Base-by-base conservation (phyloP, 225 moss, liverwort and hornwort species). In the Bryoerythrophyllum caledonicum region DNA sequence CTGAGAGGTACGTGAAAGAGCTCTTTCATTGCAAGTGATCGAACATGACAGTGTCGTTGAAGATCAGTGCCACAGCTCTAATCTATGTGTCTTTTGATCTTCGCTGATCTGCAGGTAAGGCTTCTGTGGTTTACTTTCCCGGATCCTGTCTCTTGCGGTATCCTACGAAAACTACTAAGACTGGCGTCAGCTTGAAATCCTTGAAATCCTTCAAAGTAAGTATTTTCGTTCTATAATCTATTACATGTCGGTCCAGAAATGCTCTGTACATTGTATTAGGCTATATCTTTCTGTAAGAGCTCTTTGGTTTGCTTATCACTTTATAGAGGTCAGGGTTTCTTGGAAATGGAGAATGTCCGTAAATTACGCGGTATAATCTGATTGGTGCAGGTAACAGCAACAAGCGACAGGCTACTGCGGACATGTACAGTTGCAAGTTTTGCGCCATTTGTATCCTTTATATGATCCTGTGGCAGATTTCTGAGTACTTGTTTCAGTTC, bases 171-270 rank as follows among this genome's bases (percentile, higher is more conserved):
- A 70, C 82, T 64, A 84, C 85, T 37, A 86, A 82, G 26, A 79
- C 70, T 57, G 90, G 81, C 74, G 80, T 92, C 73, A 78, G 78
- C 55, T 82, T 96, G 8, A 76, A 64, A 68, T 75, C 85, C 71
- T 80, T 96, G 52, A 92, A 89, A 60, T 89, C 89, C 58, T 70
- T 96, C 70, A 93, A 96, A 90, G 95, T 94, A 74, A 72, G 76
- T 70, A 26, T 23, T 24, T 71, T 8, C 76, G 59, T 44, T 67
- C 5, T 27, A 59, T 70, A 51, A 3, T 49, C 27, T 57, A 19
- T 35, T 27, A 9, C 19, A 37, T 49, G 14, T 49, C 35, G 35
- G 16, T 23, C 24, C 44, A 34, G 43, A 59, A 37, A n/a, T 57
- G 14, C 26, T 26, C 17, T 49, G 6, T 48, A 15, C 16, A 48